Conservation (phyloP, 1,284 basidiomycete genomes). For the Cutaneotrichosporon cavernicola region DNA sequence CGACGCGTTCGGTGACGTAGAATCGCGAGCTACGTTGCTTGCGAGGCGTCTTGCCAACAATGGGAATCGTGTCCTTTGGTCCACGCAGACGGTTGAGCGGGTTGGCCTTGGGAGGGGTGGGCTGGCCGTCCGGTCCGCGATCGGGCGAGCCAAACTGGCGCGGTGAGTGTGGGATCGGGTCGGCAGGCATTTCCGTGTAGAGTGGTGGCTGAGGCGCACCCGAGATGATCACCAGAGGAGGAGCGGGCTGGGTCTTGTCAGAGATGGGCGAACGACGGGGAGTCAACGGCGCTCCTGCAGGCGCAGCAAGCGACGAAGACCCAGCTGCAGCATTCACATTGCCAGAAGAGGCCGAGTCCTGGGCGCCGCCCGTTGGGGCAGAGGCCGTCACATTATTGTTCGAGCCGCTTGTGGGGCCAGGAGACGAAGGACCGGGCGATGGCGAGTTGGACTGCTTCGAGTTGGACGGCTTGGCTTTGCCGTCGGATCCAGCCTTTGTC, state of each 20-base stretch:
- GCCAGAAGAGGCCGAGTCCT: slow-evolving; percentile 4
- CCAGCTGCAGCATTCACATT: slow-evolving; percentile 12
- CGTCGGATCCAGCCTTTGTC: slow-evolving; percentile 44
- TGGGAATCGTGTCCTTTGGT: slow-evolving; percentile 89
- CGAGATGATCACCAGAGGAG: slow-evolving; percentile 86
- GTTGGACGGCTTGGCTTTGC: slow-evolving; percentile 48
- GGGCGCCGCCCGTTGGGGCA: slow-evolving; percentile 2
- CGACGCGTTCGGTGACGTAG: slow-evolving; percentile 92
- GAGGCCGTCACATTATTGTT: not conserved
- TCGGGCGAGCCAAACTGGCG: slow-evolving; percentile 45
- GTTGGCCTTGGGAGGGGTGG: slow-evolving; percentile 55
- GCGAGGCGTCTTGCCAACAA: slow-evolving; percentile 88
- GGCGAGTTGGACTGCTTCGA: slow-evolving; percentile 53
- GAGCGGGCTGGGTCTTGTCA: slow-evolving; percentile 58
- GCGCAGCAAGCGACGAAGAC: slow-evolving; percentile 14
- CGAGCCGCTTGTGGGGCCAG: slow-evolving; percentile 1
- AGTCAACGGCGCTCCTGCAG: slow-evolving; percentile 47
- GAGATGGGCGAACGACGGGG: slow-evolving; percentile 47
- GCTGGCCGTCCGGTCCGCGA: slow-evolving; percentile 44
- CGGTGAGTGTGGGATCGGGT: slow-evolving; percentile 60
- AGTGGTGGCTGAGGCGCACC: slow-evolving; percentile 20
- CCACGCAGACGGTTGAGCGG: slow-evolving; percentile 53
- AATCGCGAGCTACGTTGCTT: slow-evolving; percentile 96
- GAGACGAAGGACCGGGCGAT: slow-evolving; percentile 29
- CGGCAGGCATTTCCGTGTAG: slow-evolving; percentile 63